A percentile compares a stretch with the other conserved stretches of the same genome.
Conservation (phyloP, 2,329 filamentous ascomycete genomes). For the Karstenula rhodostoma region DNA sequence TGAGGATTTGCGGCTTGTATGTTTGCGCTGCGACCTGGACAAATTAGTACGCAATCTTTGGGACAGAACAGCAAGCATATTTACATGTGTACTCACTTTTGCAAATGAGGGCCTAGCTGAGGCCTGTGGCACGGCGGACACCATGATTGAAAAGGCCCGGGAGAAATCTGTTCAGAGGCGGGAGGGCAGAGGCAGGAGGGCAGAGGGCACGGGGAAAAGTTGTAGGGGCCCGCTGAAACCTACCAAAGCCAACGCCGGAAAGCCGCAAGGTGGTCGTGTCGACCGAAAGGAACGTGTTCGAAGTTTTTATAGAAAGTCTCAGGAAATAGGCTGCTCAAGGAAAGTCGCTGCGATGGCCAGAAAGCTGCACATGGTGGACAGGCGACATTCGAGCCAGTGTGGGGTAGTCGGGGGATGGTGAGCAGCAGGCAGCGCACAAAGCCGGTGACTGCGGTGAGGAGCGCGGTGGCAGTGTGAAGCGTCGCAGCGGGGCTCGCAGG, state of each 20-base stretch:
- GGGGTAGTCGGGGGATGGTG: constrained; percentile 20
- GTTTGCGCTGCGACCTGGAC: constrained; percentile 53
- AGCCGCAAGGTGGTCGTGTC: constrained; percentile 31
- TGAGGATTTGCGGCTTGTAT: constrained; percentile 41
- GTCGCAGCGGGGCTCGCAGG: constrained; percentile 21
- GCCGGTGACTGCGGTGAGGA: constrained; percentile 6
- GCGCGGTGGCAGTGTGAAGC: constrained; percentile 17
- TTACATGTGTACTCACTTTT: constrained; percentile 64
- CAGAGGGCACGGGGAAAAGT: constrained; percentile 4
- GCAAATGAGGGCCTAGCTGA: constrained; percentile 73
- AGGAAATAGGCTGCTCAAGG: constrained; percentile 61
- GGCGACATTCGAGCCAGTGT: constrained; percentile 52
- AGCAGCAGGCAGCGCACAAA: constrained; percentile 7
- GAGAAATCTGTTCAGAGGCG: constrained; percentile 11
- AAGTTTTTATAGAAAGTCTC: constrained; percentile 43
- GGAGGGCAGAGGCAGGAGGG: background rate
- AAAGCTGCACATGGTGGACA: constrained; percentile 59
- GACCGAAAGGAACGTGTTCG: constrained; percentile 41
- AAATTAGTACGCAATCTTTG: constrained; percentile 23
- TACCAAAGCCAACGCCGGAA: constrained; percentile 35
- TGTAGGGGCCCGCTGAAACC: constrained; percentile 19
- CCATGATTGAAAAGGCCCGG: constrained; percentile 32
- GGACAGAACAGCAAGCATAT: constrained; percentile 49
- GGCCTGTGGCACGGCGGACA: constrained; percentile 40
- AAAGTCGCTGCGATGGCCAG: constrained; percentile 56